phyloP scores from a whole-genome alignment of 331 rosid genomes.

The Malus hybrid region DNA sequence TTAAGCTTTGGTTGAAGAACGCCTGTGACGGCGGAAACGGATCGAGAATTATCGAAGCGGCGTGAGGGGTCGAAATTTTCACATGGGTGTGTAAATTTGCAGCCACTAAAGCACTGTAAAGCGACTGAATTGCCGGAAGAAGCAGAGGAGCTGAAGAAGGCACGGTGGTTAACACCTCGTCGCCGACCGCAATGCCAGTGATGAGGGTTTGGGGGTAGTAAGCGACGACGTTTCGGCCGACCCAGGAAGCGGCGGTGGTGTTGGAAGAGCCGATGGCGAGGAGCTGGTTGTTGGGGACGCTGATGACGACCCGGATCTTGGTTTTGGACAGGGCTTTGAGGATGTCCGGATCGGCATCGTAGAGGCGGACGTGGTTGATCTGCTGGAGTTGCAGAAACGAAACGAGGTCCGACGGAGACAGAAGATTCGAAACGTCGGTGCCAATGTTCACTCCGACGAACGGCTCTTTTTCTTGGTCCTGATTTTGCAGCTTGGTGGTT shows the following conservation, averaged over 20 bases:
- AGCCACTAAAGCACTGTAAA: slow-evolving; percentile 56
- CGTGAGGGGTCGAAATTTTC: slow-evolving; percentile 64
- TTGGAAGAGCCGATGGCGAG: slow-evolving; percentile 81
- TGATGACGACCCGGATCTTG: slow-evolving; percentile 52
- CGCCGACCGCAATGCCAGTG: slow-evolving; percentile 65
- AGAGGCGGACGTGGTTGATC: slow-evolving; percentile 58
- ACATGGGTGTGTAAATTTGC: slow-evolving; percentile 47
- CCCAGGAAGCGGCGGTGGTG: slow-evolving; percentile 69
- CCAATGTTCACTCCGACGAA: slow-evolving; percentile 50
- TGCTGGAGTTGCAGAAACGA: slow-evolving; percentile 56
- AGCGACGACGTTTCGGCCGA: slow-evolving; percentile 56
- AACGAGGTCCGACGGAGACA: slow-evolving; percentile 38
- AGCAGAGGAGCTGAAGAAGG: slow-evolving; percentile 63
- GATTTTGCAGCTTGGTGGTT: slow-evolving; percentile 15
- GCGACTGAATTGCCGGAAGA: slow-evolving; percentile 60
- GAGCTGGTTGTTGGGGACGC: slow-evolving; percentile 87
- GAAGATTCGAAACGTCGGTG: slow-evolving; percentile 28
- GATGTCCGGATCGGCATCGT: slow-evolving; percentile 69
- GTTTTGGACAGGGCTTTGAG: slow-evolving; percentile 55
- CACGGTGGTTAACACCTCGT: slow-evolving; percentile 67
- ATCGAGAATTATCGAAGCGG: slow-evolving; percentile 55
- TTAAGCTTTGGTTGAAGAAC: slow-evolving; percentile 61
- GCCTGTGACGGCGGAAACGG: slow-evolving; percentile 92
- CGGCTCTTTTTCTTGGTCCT: slow-evolving; percentile 33
- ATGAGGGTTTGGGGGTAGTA: slow-evolving; percentile 57